Evolutionary conservation across 192 early-diverging fungal species (phyloP).

Genomic region (Radiomyces spectabilis): DNA sequence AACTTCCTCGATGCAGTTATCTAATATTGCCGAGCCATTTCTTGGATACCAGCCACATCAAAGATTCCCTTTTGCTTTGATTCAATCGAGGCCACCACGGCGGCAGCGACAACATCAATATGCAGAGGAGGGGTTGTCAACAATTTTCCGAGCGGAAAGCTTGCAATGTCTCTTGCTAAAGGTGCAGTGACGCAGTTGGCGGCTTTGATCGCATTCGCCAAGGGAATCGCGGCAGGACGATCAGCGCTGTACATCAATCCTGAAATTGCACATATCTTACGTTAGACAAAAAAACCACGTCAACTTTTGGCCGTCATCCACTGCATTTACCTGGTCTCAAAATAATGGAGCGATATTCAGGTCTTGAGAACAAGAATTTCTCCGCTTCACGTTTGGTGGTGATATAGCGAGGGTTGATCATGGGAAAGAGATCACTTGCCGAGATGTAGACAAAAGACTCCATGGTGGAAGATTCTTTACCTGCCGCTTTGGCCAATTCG

Average conservation of each 20-base stretch:
- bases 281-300: background rate
- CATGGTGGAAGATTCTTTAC: slow-evolving; percentile 28
- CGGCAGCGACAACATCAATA: slow-evolving; percentile 38
- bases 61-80: slow-evolving; percentile 27
- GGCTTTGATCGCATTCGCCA: slow-evolving; percentile 44
- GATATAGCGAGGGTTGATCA: slow-evolving; percentile 58
- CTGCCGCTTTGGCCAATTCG: slow-evolving; percentile 44
- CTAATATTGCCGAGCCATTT: slow-evolving; percentile 16
- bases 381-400: slow-evolving; percentile 73
- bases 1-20: no score
- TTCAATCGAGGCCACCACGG: slow-evolving; percentile 33
- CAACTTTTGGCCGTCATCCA: background rate
- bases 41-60: slow-evolving; percentile 35
- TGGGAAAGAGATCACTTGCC: slow-evolving; percentile 54
- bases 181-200: slow-evolving; percentile 31
- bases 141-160: slow-evolving; percentile 36
- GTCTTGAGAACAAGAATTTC: slow-evolving; percentile 38
- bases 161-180: slow-evolving; percentile 29
- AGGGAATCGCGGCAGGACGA: slow-evolving; percentile 49
- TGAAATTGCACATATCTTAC: background rate
- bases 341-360: slow-evolving; percentile 41
- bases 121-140: slow-evolving; percentile 35
- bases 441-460: slow-evolving; percentile 62
- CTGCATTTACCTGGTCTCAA: slow-evolving; percentile 39
- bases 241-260: slow-evolving; percentile 56